A percentile compares a stretch with the other conserved stretches of the same genome.
phyloP scores from a whole-genome alignment of 2,329 filamentous ascomycete genomes.

The Venturia aucupariae region DNA sequence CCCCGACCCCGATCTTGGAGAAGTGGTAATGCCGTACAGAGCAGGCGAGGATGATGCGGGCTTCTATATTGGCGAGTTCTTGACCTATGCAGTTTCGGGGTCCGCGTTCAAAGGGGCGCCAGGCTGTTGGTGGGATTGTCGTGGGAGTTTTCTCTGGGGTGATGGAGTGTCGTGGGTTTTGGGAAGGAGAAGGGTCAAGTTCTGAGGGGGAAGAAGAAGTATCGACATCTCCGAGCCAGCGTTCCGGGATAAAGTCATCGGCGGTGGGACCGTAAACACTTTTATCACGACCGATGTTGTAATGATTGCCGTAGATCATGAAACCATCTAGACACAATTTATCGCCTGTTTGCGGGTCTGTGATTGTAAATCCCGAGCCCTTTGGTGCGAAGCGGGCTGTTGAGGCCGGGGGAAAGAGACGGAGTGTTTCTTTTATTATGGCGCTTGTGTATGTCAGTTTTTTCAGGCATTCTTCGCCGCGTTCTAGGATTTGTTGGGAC shows the following conservation, averaged over 20 bases:
- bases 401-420: conserved; percentile 42
- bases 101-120: conserved; percentile 32
- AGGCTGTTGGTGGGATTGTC: conserved; percentile 19
- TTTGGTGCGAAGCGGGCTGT: conserved; percentile 28
- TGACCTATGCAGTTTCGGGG: conserved; percentile 30
- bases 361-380: conserved; percentile 5
- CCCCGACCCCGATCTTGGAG: conserved; percentile 27
- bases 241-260: conserved; percentile 11
- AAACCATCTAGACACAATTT: conserved; percentile 13
- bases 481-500: not conserved
- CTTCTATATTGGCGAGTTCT: conserved; percentile 28
- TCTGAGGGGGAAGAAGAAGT: no score
- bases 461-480: conserved; percentile 33
- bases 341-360: not conserved
- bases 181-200: no score
- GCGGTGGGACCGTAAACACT: conserved; percentile 10
- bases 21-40: conserved; percentile 25
- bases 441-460: conserved; percentile 43
- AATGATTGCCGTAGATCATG: conserved; percentile 12
- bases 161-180: no score
- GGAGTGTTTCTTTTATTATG: conserved; percentile 45
- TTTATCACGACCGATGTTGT: conserved; percentile 11
- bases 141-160: not conserved
- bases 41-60: conserved; percentile 24
- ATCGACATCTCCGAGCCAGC: conserved; percentile 17